A percentile compares a stretch with the other conserved stretches of the same genome.
These are phyloP conservation scores for Tilletia indica DNA, from an alignment of 1,284 basidiomycete species.

Conservation along the genomic window DNA sequence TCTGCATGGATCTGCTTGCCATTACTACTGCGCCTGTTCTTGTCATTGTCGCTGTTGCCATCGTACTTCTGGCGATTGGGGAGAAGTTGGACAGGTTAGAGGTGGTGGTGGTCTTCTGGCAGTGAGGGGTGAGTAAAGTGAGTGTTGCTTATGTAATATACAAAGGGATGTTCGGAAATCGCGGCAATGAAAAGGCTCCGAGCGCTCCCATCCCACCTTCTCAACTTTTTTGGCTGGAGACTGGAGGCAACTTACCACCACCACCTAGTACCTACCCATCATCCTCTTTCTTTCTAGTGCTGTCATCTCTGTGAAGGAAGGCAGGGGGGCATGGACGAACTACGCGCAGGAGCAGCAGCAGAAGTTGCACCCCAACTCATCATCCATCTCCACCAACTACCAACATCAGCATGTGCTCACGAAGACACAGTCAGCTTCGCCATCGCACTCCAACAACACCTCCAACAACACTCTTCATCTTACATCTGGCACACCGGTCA, in stretches of 20 bases:
- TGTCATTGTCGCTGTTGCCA: neutral
- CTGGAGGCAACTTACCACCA: no score
- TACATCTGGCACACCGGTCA: constrained; percentile 13
- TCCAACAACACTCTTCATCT: neutral
- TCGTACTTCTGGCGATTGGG: neutral
- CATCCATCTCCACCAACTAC: neutral
- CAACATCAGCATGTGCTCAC: neutral
- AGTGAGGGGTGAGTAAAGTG: neutral
- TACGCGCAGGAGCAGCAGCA: no score
- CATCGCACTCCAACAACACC: neutral
- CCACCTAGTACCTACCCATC: no score
- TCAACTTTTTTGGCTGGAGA: no score
- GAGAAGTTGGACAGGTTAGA: no score
- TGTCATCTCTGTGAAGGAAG: no score
- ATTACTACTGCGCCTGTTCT: neutral
- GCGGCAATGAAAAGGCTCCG: no score
- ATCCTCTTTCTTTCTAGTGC: no score
- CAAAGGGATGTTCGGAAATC: no score
- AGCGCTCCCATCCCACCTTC: no score
- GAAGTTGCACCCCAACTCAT: neutral
- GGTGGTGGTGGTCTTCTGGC: neutral
- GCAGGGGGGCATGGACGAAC: no score
- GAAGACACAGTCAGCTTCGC: neutral
- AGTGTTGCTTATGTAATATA: neutral
- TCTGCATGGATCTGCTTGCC: neutral